Conservation (phyloP, 306 rosid species). For the cucumber (Cucumis sativus) region DNA sequence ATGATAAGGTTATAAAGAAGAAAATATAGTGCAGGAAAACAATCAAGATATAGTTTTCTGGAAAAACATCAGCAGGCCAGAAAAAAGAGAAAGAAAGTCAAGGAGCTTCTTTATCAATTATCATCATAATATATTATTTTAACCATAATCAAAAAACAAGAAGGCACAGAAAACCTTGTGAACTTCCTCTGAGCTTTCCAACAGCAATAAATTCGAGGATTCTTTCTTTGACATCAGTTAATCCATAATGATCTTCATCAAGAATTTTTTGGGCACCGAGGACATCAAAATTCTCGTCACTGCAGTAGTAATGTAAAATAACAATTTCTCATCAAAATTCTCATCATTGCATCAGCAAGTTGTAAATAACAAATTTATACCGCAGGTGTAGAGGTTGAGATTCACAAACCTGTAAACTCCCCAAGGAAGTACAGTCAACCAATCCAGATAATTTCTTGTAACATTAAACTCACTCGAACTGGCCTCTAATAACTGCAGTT, state of each 20-base stretch:
- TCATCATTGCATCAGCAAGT: neutral
- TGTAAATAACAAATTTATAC: neutral
- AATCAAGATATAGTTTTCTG: neutral
- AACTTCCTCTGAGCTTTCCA: constrained; percentile 87
- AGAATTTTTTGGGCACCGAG: constrained; percentile 79
- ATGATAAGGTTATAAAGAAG: neutral
- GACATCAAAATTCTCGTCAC: constrained; percentile 95
- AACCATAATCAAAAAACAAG: neutral
- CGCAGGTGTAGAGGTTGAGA: neutral
- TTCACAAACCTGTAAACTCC: constrained; percentile 78
- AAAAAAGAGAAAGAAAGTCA: neutral
- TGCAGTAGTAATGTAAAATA: constrained; percentile 17
- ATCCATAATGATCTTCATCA: constrained; percentile 98
- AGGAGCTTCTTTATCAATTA: neutral
- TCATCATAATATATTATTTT: neutral
- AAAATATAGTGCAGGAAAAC: neutral
- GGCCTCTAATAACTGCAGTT: constrained; percentile 87
- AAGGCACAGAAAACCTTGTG: constrained; percentile 58
- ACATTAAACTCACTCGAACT: constrained; percentile 98
- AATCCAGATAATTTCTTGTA: constrained; percentile 94
- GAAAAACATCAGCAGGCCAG: neutral
- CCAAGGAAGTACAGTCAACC: constrained; percentile 98
- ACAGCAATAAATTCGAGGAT: constrained; percentile 97
- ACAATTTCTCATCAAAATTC: neutral
- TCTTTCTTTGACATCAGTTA: constrained; percentile 92